These are phyloP conservation scores for Cucurbitaria berberidis DNA, from an alignment of 2,329 filamentous ascomycete species.

Conservation along the genomic window DNA sequence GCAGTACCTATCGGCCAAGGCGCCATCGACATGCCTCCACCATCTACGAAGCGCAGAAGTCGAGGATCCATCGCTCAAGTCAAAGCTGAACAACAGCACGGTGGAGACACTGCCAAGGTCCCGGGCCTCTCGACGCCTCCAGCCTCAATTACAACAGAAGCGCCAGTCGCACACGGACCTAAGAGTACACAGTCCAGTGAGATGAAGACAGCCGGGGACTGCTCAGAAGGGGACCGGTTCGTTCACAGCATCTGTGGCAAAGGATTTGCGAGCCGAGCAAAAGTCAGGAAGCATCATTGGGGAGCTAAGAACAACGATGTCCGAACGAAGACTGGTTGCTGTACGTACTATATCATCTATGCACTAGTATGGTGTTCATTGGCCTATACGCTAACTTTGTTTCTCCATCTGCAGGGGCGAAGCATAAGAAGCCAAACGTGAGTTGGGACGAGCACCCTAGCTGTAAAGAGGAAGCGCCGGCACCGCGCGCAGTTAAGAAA, in stretches of 20 bases:
- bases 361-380: not conserved
- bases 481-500: not conserved
- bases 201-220: not conserved
- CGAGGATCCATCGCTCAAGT: not conserved
- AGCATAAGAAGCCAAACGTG: slow-evolving; percentile 35
- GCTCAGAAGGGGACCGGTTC: slow-evolving; percentile 11
- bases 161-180: not conserved
- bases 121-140: not conserved
- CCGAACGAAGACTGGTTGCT: slow-evolving; percentile 39
- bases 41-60: slow-evolving; percentile 4
- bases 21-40: slow-evolving; percentile 14
- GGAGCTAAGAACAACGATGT: slow-evolving; percentile 30
- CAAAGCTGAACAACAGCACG: not conserved
- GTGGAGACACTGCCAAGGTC: not conserved
- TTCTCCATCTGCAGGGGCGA: slow-evolving; percentile 15
- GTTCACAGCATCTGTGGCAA: slow-evolving; percentile 41
- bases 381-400: not conserved
- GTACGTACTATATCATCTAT: slow-evolving; percentile 4
- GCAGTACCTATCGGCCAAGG: slow-evolving; percentile 12
- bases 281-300: slow-evolving; percentile 47
- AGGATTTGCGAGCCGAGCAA: slow-evolving; percentile 26
- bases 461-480: slow-evolving; percentile 20
- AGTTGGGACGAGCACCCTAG: slow-evolving; percentile 41
- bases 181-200: not conserved
- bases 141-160: not conserved